Base-by-base conservation (phyloP, 352 stramenopile species). In the Globisporangium canariense region DNA sequence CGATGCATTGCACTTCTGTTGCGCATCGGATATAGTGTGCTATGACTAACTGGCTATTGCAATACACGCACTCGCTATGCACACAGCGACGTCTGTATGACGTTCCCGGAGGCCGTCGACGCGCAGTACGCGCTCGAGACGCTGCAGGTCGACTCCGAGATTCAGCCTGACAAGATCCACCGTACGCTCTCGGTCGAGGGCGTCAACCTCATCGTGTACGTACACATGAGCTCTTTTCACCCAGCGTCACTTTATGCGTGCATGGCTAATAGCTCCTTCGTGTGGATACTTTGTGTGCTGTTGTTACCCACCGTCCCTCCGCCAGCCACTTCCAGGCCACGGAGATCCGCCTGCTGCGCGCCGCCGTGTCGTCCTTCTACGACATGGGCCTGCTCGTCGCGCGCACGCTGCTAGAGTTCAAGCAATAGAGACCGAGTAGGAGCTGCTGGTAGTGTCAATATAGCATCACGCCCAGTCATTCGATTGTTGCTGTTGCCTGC, bases 81-180 rank as follows among this genome's bases (percentile, higher is more conserved):
- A 47, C 34, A 9, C 58, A 94, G 83, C 54, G 73, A 91, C 13
- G 79, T 93, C 56, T 74, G 64, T 18, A 61, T 94, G 66, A 76
- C 65, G 56, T 94, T 93, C 64, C 81, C 82, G 8, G 79, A 84
- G 34, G 68, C 77, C 3, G 71, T 84, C 34, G 85, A 92, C 61
- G 85, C 85, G 8, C 60, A 83, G 67, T 78, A 90, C 62, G 87
- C 83, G 43, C 76, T 89, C 61, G 75, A 89, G 66, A 93, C 83
- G 60, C 79, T 96, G n/a, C 75, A 89, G 66, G 87, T 96, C n/a
- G 87, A 96, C 71, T 78, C 79, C 34, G 87, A 96, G 75, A 83
- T 96, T 54, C 86, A 93, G 60, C 87, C 87, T 0, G 83, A 92
- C 28, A 96, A 96, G 65, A 94, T 96, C 68, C 77, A 87, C 68